Evolutionary conservation across 805 yeast species (phyloP).

Genomic region (Ogataea salicorniae): DNA sequence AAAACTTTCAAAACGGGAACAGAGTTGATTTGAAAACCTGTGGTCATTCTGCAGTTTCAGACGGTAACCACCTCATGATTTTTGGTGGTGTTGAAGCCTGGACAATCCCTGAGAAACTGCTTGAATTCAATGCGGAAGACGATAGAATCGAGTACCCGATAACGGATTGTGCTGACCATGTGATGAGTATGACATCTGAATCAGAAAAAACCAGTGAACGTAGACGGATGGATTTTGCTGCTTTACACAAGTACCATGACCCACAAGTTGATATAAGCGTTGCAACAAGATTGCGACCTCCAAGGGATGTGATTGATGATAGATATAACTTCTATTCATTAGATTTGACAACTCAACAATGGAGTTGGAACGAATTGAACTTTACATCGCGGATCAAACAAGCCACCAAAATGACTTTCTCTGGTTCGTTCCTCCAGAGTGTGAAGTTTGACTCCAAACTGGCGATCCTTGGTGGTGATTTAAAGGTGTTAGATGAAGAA

Average conservation of each 20-base stretch:
- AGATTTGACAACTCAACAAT: conserved; percentile 18
- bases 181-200: too few species aligned
- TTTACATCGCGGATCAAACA: not conserved
- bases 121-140: conserved; percentile 1
- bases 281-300: not conserved
- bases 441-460: conserved; percentile 19
- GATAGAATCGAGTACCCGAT: not conserved
- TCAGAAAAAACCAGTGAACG: too few species aligned
- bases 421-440: conserved; percentile 9
- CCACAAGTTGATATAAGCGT: not conserved
- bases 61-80: conserved; percentile 18
- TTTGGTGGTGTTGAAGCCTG: conserved; percentile 23
- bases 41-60: conserved; percentile 21
- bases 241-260: too few species aligned
- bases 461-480: conserved; percentile 20
- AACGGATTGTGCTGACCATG: too few species aligned
- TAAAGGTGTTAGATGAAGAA: conserved; percentile 4
- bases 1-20: conserved; percentile 10
- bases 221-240: too few species aligned
- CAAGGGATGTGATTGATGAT: not conserved
- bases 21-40: conserved; percentile 15
- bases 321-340: conserved; percentile 10
- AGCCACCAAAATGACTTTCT: not conserved
- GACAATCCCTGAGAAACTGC: conserved; percentile 5
- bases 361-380: conserved; percentile 15